Evolutionary conservation across 2,329 filamentous ascomycete genomes (phyloP).

Genomic region (Beauveria sp.): DNA sequence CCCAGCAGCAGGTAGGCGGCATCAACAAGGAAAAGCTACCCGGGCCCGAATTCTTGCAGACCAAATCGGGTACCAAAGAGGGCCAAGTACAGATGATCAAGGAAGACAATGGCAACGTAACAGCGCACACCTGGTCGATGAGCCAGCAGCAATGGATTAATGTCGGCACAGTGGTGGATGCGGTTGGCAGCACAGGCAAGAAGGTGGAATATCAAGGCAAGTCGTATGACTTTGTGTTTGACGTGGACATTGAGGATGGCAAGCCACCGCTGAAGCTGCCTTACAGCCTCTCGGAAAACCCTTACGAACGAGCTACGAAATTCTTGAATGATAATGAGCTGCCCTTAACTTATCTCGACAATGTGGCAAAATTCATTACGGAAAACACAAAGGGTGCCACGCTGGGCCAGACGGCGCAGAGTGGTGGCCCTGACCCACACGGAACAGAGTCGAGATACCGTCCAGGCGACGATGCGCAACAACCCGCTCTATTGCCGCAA

Average conservation of each 20-base stretch:
- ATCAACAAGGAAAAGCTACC: constrained; percentile 91
- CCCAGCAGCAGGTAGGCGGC: constrained; percentile 72
- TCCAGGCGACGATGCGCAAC: constrained; percentile 52
- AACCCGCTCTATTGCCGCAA: constrained; percentile 64
- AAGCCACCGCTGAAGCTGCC: constrained; percentile 90
- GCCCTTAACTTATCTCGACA: constrained; percentile 79
- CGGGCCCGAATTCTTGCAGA: constrained; percentile 75
- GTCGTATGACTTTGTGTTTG: constrained; percentile 93
- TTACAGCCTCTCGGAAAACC: constrained; percentile 86
- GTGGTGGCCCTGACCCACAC: constrained; percentile 57
- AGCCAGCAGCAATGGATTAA: constrained; percentile 68
- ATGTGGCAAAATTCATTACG: constrained; percentile 87
- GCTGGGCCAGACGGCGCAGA: constrained; percentile 54
- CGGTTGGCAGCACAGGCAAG: constrained; percentile 72
- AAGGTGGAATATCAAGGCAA: constrained; percentile 73
- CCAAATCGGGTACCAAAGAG: constrained; percentile 85
- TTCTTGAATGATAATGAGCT: constrained; percentile 88
- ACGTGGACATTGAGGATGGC: constrained; percentile 92
- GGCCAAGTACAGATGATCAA: constrained; percentile 91
- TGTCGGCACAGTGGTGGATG: constrained; percentile 90
- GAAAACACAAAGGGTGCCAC: constrained; percentile 83
- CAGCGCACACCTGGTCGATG: constrained; percentile 81
- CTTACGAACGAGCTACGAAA: constrained; percentile 83
- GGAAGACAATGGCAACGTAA: constrained; percentile 72
- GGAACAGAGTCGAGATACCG: constrained; percentile 73